Base-by-base conservation (phyloP, 2,329 filamentous ascomycete genomes). In the Fusarium sp. region DNA sequence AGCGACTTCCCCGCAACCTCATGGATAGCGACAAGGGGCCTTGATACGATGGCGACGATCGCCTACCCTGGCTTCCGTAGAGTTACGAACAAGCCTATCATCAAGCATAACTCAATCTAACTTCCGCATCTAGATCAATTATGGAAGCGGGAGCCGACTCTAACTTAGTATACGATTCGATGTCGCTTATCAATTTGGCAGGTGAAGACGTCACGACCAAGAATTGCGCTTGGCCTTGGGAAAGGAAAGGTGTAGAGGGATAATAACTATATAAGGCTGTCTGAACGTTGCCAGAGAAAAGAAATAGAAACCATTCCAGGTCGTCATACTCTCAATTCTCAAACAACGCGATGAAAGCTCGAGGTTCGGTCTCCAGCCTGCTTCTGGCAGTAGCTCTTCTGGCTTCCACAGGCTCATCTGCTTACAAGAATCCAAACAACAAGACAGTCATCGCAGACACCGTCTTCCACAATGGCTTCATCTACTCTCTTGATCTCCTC, bases 251-350 rank as follows among this genome's bases (percentile, higher is more conserved):
- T 24, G 24, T 4, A 24, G 3, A 24, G 24, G 24, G 13, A 32
- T 13, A 32, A 35, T 35, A 18, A 36, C 41, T 58, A 58, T 58
- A 57, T 36, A 45, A 47, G 6, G 3, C 10, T 13, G 4, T 11
- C 4, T 0, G 11, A 3, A 7, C n/a, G 15, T 0, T 9, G 6
- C 12, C 1, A 5, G 17, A 15, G 6, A 26, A 7, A n/a, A n/a
- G n/a, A 24, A 24, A 24, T 24, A 17, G 3, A 35, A 2, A 26
- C 2, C 12, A 9, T 12, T 12, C 7, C 20, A 17, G 0, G 0
- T 35, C 2, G 2, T 6, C 12, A 26, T 22, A 6, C 5, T 57
- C 5, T 24, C 4, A 20, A 2, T 22, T n/a, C 20, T 14, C 2
- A 22, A 7, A 18, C 0, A 26, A 5, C 18, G 2, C 7, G 6